Conservation (phyloP, 2,329 filamentous ascomycete genomes). For the Verticillium alfalfae region DNA sequence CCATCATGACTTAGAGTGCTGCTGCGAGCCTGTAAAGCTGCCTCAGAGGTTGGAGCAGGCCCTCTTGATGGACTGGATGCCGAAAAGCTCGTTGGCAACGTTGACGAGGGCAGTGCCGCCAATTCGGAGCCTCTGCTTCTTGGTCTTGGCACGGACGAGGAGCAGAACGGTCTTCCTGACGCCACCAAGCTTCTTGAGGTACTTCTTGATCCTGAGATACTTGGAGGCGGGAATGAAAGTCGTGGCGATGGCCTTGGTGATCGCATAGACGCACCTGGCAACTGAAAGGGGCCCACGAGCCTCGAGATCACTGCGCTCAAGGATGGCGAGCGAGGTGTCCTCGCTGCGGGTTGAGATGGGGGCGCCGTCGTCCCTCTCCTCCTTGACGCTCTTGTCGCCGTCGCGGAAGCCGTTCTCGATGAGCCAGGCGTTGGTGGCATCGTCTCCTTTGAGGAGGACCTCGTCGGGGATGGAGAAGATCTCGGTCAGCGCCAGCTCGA, state of each 20-base stretch:
- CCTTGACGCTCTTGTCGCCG: constrained; percentile 1
- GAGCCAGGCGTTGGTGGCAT: constrained; percentile 14
- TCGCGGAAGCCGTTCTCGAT: constrained; percentile 12
- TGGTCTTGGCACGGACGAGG: constrained; percentile 13
- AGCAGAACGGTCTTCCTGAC: constrained; percentile 14
- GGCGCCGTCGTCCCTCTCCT: not conserved
- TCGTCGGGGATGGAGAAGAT: constrained; percentile 17
- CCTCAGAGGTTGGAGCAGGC: constrained; percentile 11
- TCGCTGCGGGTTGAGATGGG: not conserved
- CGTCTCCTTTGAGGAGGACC: constrained; percentile 14
- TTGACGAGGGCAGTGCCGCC: constrained; percentile 14
- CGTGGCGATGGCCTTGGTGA: constrained; percentile 13
- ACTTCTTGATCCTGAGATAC: constrained; percentile 18
- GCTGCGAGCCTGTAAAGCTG: too few species aligned
- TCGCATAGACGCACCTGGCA: constrained; percentile 14
- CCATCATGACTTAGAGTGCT: not conserved
- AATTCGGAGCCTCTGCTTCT: constrained; percentile 13
- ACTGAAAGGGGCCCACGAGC: constrained; percentile 12
- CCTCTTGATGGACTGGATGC: constrained; percentile 13
- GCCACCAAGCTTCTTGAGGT: constrained; percentile 17
- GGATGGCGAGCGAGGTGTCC: not conserved
- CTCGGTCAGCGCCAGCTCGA: constrained; percentile 9
- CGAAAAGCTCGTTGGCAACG: constrained; percentile 13
- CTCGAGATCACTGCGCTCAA: constrained; percentile 5
- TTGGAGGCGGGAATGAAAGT: constrained; percentile 16